Conservation (phyloP, 2,329 filamentous ascomycete species). For the Penicillium sp. region DNA sequence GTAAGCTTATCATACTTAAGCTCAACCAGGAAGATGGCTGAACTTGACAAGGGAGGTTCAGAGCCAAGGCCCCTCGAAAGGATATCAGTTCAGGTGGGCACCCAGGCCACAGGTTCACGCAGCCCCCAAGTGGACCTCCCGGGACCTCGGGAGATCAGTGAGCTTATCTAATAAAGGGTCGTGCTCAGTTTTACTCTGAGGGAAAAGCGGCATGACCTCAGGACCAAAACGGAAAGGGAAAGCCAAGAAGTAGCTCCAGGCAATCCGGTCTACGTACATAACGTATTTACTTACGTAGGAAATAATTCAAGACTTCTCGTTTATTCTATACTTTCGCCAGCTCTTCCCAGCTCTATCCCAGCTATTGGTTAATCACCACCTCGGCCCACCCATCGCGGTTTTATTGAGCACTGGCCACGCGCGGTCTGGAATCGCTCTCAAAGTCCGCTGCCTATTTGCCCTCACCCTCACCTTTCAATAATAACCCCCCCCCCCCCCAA, state of each 20-base stretch:
- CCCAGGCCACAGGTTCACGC: not conserved
- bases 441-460: slow-evolving; percentile 8
- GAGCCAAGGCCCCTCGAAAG: not conserved
- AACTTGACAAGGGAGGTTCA: not conserved
- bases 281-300: not conserved
- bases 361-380: slow-evolving; percentile 6
- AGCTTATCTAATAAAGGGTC: not conserved
- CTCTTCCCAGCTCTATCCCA: not conserved
- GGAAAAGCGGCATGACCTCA: not conserved
- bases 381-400: slow-evolving; percentile 5
- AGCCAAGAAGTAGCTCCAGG: not conserved
- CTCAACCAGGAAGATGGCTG: not conserved
- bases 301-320: not conserved
- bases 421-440: slow-evolving; percentile 1
- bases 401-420: slow-evolving; percentile 12
- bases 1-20: not conserved
- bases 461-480: slow-evolving; percentile 2
- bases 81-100: not conserved
- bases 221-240: not conserved
- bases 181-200: not conserved
- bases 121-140: not conserved
- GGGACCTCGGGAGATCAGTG: not conserved
- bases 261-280: not conserved
- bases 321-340: not conserved
- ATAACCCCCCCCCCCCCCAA: not conserved